Evolutionary conservation across 169 alveolate genomes (phyloP).

Genomic region (Plasmodium knowlesi): DNA sequence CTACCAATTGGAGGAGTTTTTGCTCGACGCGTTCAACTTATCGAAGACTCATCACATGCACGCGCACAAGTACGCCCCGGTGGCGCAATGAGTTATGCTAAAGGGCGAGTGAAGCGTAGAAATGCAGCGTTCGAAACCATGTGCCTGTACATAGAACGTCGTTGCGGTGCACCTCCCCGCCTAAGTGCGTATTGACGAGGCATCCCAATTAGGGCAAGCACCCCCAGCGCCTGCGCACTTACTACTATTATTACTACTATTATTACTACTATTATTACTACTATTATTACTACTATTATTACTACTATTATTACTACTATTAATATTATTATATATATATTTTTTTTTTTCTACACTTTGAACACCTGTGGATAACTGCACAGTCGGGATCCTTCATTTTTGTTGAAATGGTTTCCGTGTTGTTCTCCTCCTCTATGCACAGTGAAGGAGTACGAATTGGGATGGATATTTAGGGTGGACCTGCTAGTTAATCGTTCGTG

Average conservation of each 20-base stretch:
- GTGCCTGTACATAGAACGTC: not conserved
- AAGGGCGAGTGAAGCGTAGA: no score
- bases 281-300: no score
- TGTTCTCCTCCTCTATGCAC: no score
- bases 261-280: no score
- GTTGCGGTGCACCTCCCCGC: not conserved
- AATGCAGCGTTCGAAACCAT: not conserved
- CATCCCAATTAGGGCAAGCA: no score
- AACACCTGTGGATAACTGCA: not conserved
- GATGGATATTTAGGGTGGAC: not conserved
- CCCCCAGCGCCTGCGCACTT: not conserved
- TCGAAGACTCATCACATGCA: conserved; percentile 73
- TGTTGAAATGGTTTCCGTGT: not conserved
- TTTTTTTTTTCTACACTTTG: not conserved
- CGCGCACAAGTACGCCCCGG: conserved; percentile 61
- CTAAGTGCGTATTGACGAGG: not conserved
- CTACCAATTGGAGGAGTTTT: conserved; percentile 76
- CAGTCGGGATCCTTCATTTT: not conserved
- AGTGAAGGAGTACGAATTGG: not conserved
- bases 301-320: no score
- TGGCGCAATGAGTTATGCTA: not conserved
- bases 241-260: no score
- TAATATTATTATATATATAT: no score
- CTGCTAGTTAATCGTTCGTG: not conserved
- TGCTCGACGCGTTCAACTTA: conserved; percentile 77